Base-by-base conservation (phyloP, 352 stramenopile species). In the Pythium coloratum region DNA sequence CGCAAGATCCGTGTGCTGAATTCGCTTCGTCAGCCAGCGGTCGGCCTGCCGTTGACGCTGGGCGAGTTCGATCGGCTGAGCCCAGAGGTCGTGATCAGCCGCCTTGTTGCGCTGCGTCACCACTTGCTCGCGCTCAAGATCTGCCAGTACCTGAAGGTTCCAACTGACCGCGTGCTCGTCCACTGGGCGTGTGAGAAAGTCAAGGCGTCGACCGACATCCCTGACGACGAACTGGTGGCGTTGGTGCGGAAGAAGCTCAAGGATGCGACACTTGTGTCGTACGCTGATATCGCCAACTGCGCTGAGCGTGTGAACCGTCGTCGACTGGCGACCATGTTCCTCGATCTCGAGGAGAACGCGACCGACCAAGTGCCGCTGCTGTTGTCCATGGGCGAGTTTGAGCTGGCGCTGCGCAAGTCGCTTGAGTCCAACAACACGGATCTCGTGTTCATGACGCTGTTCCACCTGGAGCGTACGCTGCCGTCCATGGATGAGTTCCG, bases 41-140 rank as follows among this genome's bases (percentile, higher is more conserved):
- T 96, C 28, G 90, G 89, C 0, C 92, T 97, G 38, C 89, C 89
- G 0, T 58, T 96, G 46, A 96, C 89, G 0, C 67, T 95, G 5
- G 77, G 70, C 9, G 84, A 96, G 69, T 96, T 90, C 69, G 88
- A 96, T 40, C 82, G 82, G 4, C 58, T 97, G 32, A 91, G 81
- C 20, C 79, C 90, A 3, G 88, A 96, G 57, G 88, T 97, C 30
- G 82, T 97, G 24, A 76, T 97, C 26, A 90, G 88, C 53, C 88
- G 90, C 0, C 77, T 97, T 4, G 87, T 95, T 0, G 77, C 83
- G 5, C 84, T 96, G 73, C 82, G 82, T 20, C 84, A 96, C 24
- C 89, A 97, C 73, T 94, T 96, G 53, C 72, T 97, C 13, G 90
- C 91, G n/a, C 80, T 96, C 34, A 96, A 96, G 67, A 93, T 97